Evolutionary conservation across 768 basidiomycete genomes (phyloP).

Genomic region (Hypholoma sublateritium): DNA sequence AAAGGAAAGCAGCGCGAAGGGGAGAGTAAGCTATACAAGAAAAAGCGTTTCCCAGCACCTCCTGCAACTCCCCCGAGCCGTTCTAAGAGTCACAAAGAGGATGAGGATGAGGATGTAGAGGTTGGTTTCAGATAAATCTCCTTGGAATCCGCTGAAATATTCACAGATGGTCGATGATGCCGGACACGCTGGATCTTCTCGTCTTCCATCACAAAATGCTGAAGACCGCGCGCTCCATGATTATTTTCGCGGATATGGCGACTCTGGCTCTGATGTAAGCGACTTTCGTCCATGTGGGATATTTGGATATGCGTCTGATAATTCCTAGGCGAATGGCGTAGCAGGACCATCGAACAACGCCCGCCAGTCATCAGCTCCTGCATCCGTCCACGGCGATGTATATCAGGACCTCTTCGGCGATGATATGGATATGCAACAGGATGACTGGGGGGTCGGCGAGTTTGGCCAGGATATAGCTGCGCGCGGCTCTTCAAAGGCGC

Average conservation of each 20-base stretch:
- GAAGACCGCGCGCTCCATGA: background rate
- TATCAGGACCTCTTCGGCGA: background rate
- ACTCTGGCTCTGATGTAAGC: background rate
- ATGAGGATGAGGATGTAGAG: background rate
- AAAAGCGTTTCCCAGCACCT: slow-evolving; percentile 22
- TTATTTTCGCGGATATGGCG: background rate
- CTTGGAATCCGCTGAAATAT: background rate
- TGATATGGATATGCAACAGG: background rate
- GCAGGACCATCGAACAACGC: background rate
- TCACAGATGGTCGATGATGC: background rate
- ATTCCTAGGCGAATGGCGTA: background rate
- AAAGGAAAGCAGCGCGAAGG: slow-evolving; percentile 12
- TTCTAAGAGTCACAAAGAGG: background rate
- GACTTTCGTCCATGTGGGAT: background rate
- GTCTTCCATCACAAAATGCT: background rate
- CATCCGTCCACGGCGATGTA: background rate
- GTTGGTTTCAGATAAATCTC: background rate
- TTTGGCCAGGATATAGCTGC: background rate
- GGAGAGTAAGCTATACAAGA: slow-evolving; percentile 10
- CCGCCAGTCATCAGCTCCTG: background rate
- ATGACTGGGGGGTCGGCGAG: background rate
- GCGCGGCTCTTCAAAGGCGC: background rate
- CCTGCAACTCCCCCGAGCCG: background rate
- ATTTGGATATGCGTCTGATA: background rate
- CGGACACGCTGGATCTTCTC: background rate